Percentiles rank a stretch among this genome's conserved stretches.
Evolutionary conservation across 345 rosid genomes (phyloP).

Genomic region (Pistacia integerrima): DNA sequence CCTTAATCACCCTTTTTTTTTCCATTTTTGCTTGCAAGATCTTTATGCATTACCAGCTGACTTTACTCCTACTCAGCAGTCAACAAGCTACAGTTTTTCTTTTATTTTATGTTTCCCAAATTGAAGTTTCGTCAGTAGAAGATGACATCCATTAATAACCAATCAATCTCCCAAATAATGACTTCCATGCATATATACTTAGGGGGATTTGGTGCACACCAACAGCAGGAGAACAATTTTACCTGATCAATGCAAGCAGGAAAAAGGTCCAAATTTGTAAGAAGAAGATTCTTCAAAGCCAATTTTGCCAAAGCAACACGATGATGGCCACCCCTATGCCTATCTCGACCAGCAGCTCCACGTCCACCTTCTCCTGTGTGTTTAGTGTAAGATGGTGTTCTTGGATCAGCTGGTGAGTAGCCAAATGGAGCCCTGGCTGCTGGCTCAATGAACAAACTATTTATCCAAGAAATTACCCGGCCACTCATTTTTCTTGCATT

Average conservation of each 20-base stretch:
- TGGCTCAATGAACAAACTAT: slow-evolving; percentile 94
- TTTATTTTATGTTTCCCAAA: neutral
- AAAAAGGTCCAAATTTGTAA: slow-evolving; percentile 93
- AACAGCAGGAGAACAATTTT: slow-evolving; percentile 26
- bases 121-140: neutral
- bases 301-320: slow-evolving; percentile 91
- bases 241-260: slow-evolving; percentile 99
- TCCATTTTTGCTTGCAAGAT: neutral
- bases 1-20: neutral
- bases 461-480: slow-evolving; percentile 93
- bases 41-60: slow-evolving; percentile 9
- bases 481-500: slow-evolving; percentile 99
- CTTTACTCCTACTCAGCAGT: neutral
- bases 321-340: slow-evolving; percentile 81
- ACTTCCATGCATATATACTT: neutral
- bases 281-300: slow-evolving; percentile 96
- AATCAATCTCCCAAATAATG: slow-evolving; percentile 12
- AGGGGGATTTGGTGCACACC: slow-evolving; percentile 5
- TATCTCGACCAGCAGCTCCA: slow-evolving; percentile 82
- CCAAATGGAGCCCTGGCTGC: slow-evolving; percentile 95
- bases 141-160: slow-evolving; percentile 6
- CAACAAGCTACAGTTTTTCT: neutral
- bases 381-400: slow-evolving; percentile 93
- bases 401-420: slow-evolving; percentile 89
- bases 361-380: slow-evolving; percentile 83